These are phyloP conservation scores for Phytopythium boreale DNA, from an alignment of 352 stramenopile genomes.

Conservation along the genomic window DNA sequence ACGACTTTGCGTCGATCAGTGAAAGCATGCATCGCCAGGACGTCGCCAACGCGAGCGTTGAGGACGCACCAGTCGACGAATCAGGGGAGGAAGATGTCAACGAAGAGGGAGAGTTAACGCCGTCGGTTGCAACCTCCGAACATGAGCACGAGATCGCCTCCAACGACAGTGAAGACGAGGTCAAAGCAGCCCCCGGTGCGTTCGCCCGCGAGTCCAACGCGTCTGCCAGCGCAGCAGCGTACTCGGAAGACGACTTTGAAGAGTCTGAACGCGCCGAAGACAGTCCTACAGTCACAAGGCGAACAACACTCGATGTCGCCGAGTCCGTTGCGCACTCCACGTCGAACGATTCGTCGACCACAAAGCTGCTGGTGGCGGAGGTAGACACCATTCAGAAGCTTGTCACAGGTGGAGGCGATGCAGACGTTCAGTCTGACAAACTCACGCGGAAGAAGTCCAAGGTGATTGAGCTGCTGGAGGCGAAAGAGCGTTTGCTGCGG, in stretches of 20 bases:
- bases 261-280: slow-evolving; percentile 7
- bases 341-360: slow-evolving; percentile 54
- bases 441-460: slow-evolving; percentile 42
- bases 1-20: slow-evolving; percentile 40
- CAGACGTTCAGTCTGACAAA: slow-evolving; percentile 17
- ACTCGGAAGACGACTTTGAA: slow-evolving; percentile 25
- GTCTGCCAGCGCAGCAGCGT: not conserved
- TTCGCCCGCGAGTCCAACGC: not conserved
- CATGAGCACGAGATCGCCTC: not conserved
- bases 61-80: not conserved
- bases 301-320: not conserved
- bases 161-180: not conserved
- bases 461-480: slow-evolving; percentile 30
- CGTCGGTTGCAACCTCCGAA: not conserved
- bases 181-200: not conserved
- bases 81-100: not conserved
- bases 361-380: slow-evolving; percentile 40
- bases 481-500: slow-evolving; percentile 30
- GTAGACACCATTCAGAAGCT: slow-evolving; percentile 12
- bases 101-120: slow-evolving; percentile 6
- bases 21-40: slow-evolving; percentile 8
- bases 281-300: not conserved
- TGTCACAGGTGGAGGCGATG: not conserved
- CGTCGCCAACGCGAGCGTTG: not conserved
- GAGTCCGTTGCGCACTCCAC: slow-evolving; percentile 17